phyloP scores from a whole-genome alignment of 2,329 filamentous ascomycete species.

The Aureobasidium sp. region DNA sequence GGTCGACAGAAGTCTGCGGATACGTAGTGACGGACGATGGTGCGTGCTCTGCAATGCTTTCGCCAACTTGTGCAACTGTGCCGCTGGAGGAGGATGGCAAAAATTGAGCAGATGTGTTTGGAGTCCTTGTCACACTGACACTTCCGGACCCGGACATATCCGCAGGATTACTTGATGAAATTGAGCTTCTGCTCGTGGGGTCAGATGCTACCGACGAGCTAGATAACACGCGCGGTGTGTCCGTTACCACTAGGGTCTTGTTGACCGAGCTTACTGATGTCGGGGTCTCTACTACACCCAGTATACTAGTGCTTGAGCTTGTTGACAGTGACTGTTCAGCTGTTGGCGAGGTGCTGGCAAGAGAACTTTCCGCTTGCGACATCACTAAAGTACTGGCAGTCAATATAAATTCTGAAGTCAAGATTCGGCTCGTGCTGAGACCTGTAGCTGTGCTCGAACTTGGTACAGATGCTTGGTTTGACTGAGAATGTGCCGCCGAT shows the following conservation, averaged over 20 bases:
- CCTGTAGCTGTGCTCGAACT: neutral
- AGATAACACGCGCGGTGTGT: neutral
- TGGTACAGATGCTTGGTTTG: neutral
- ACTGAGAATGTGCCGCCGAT: neutral
- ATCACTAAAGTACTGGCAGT: neutral
- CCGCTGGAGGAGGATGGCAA: neutral
- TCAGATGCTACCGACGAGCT: neutral
- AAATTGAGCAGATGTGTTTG: neutral
- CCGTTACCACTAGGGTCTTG: neutral
- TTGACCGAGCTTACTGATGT: too few species aligned
- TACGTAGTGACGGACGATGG: neutral
- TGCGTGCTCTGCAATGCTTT: neutral
- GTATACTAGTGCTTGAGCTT: neutral
- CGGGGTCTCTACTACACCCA: too few species aligned
- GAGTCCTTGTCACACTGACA: neutral
- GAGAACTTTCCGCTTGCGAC: neutral
- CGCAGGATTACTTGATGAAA: neutral
- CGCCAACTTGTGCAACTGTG: neutral
- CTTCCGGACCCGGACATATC: neutral
- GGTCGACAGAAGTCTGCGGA: neutral
- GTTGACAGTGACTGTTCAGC: neutral
- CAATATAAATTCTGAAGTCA: neutral
- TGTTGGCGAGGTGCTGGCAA: too few species aligned
- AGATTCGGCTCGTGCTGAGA: neutral
- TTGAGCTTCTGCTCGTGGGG: neutral